Evolutionary conservation across 2,329 filamentous ascomycete genomes (phyloP), one percentile per base, ranked within the genome.

Genomic region (Penicillium sp.): DNA sequence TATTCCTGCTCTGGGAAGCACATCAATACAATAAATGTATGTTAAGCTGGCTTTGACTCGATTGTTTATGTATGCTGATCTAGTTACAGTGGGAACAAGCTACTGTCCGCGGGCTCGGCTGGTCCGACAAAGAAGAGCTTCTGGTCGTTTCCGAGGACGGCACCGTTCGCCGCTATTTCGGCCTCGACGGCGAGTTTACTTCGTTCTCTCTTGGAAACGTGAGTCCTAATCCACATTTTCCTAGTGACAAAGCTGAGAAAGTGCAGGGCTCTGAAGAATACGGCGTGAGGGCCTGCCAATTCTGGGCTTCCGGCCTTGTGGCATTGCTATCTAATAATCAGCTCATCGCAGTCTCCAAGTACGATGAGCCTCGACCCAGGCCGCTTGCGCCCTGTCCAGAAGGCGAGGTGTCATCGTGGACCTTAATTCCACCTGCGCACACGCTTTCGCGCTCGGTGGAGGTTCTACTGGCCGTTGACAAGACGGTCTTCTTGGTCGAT

Each of bases 101-200:
- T 37, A 76, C 83, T 3, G 87, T 98, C 63, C 86, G 85, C 67
- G 89, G 88, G 1, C 77, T 98, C 16, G 93, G 93, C 27, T 98
- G 93, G 93, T 95, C 90, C 16, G 91, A 95, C 62, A 89, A 96
- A 55, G 93, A 98, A 75, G 86, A 87, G 64, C 77, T 98, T 38
- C 74, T 98, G 3, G 86, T 96, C 0, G 83, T 97, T 42, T 88
- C 89, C 8, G 81, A 86, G 43, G 91, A 98, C 63, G 93, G 93
- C 20, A 91, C 84, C 1, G 91, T 97, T 35, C 80, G 90, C 50
- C 93, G 89, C 67, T 96, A 90, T 64, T 83, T 89, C 66, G 87
- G 93, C 62, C 74, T 98, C n/a, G 87, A 95, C 66, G 88, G 86
- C 52, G 91, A 97, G 65, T 98, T 98, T 65, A 88, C 85, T 13